Evolutionary conservation across 78 protist genomes (phyloP), one percentile per base, ranked within the genome.

Genomic region (Pigoraptor vietnamica): DNA sequence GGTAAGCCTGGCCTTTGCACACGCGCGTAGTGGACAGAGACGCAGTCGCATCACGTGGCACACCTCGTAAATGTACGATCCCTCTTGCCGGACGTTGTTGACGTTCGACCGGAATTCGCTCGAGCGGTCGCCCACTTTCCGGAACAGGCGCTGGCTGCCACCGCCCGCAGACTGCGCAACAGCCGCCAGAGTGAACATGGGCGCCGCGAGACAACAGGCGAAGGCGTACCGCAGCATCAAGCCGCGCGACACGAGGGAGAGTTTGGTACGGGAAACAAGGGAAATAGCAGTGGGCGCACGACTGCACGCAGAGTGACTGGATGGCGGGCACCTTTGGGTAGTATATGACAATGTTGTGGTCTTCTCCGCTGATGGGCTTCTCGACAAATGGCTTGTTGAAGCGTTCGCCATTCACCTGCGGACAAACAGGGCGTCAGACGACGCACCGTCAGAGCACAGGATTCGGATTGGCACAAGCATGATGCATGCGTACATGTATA

Each of bases 341-440:
- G 96, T 98, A 98, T 33, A 98, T 95, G 92, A 37, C 40, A 36
- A 97, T 94, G 93, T 97, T 95, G 96, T 98, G 99, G 91, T 98
- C 97, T 88, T 98, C 99, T 0, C 96, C 96, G 83, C 92, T 83
- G 83, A 96, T 86, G 2, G 99, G 99, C 91, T 98, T 98, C 93
- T 97, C 99, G 2, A 98, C 98, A 90, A 97, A 97, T 33, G 99
- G 99, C 93, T 97, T 98, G 81, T 87, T 79, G 90, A 97, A 92
- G 35, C 95, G 89, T 39, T 33, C 79, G 25, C 95, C 97, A 67
- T 92, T 48, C 55, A 90, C 33, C 34, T 34, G 40, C 0, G 86
- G n/a, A 9, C 6, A 0, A 23, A 0, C 37, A 0, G 29, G 40
- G 14, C 25, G 90, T 2, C 1, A 2, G 55, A 38, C 39, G 38